A percentile compares a stretch with the other conserved stretches of the same genome.
phyloP scores from a whole-genome alignment of 2,329 filamentous ascomycete species.

The Biscogniauxia mediterranea region DNA sequence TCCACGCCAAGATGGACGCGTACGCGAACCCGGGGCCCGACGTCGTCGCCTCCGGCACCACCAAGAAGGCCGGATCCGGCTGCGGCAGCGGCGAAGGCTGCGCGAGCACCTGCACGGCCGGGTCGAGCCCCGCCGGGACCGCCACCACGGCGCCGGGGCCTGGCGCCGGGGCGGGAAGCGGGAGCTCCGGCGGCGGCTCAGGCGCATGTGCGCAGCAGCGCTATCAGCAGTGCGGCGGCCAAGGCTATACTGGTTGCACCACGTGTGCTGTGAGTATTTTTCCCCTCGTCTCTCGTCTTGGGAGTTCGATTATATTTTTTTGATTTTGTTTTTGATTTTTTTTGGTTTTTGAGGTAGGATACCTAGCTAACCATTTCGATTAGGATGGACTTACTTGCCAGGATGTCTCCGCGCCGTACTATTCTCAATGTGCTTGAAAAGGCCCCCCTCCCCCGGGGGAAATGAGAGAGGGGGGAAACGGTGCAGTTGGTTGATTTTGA shows the following conservation, averaged over 20 bases:
- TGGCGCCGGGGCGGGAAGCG: constrained; percentile 6
- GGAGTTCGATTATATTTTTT: not conserved
- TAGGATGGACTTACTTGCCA: constrained; percentile 35
- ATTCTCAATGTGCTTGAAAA: constrained; percentile 37
- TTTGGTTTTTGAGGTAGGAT: too few relatives aligned
- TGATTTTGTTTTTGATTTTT: too few relatives aligned
- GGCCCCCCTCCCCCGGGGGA: not conserved
- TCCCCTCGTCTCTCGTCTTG: not conserved
- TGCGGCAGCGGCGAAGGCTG: constrained; percentile 41
- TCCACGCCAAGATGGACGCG: constrained; percentile 39
- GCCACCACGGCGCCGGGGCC: constrained; percentile 22
- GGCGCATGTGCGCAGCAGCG: constrained; percentile 33
- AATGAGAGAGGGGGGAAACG: not conserved
- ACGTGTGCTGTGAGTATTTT: constrained; percentile 37
- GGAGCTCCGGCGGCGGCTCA: constrained; percentile 16
- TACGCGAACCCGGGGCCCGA: constrained; percentile 45
- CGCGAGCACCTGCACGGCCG: constrained; percentile 38
- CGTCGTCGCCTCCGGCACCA: constrained; percentile 41
- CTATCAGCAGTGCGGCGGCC: constrained; percentile 41
- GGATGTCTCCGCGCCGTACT: constrained; percentile 38
- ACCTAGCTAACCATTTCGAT: constrained; percentile 10
- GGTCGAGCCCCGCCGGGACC: constrained; percentile 30
- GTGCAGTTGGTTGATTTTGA: not conserved
- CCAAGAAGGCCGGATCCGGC: constrained; percentile 38
- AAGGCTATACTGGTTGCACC: constrained; percentile 42